phyloP scores from a whole-genome alignment of 2,329 filamentous ascomycete species.

The Aspergillus arachidicola region DNA sequence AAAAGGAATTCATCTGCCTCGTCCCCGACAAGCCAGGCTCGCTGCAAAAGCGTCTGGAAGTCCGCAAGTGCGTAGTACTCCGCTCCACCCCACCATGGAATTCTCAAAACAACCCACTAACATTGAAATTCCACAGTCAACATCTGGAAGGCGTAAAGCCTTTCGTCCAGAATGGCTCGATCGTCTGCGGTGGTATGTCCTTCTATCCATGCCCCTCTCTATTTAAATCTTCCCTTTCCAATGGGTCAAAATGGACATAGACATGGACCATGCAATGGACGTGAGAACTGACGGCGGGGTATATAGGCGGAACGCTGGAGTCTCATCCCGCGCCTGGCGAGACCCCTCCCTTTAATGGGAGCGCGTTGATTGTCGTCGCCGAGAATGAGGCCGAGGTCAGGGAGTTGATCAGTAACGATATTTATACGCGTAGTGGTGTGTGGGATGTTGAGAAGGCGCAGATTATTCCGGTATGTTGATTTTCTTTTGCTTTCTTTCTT shows the following conservation, averaged over 20 bases:
- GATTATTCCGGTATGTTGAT: conserved; percentile 40
- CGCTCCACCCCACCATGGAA: background rate
- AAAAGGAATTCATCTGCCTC: conserved; percentile 69
- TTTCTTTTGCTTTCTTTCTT: background rate
- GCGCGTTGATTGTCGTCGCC: conserved; percentile 68
- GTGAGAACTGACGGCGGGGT: background rate
- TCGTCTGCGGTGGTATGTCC: conserved; percentile 66
- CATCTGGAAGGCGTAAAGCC: conserved; percentile 63
- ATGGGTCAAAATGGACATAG: background rate
- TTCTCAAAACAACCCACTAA: background rate
- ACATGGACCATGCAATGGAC: background rate
- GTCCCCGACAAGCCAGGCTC: conserved; percentile 67
- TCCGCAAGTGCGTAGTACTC: conserved; percentile 32
- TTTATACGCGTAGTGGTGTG: conserved; percentile 71
- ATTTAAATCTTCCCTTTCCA: background rate
- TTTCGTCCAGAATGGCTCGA: conserved; percentile 56
- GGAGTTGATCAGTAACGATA: conserved; percentile 67
- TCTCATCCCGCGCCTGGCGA: conserved; percentile 66
- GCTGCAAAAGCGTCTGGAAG: conserved; percentile 62
- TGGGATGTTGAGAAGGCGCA: conserved; percentile 75
- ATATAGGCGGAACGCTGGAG: conserved; percentile 66
- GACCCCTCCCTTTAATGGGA: conserved; percentile 69
- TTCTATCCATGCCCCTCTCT: background rate
- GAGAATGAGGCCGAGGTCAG: conserved; percentile 70
- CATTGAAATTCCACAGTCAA: conserved; percentile 27